Conservation (phyloP, 768 basidiomycete genomes). For the Leccinum fibrillosum region DNA sequence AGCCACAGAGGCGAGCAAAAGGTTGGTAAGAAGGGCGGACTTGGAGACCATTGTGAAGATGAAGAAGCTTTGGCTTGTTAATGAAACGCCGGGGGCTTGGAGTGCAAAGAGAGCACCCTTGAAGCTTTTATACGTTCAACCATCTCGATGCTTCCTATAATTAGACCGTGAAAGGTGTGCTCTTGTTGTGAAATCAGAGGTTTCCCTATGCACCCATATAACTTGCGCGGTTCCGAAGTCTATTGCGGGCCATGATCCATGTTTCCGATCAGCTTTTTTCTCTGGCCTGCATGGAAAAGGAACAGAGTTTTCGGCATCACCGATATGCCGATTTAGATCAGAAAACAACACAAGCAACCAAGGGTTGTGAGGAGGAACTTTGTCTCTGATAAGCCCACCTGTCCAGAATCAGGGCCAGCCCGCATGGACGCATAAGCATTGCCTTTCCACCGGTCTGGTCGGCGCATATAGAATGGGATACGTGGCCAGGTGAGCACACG, state of each 20-base stretch:
- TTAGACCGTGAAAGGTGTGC: not conserved
- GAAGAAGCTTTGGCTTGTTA: not conserved
- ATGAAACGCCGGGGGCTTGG: not conserved
- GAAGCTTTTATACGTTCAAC: slow-evolving; percentile 12
- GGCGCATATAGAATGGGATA: not conserved
- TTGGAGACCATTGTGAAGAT: slow-evolving; percentile 14
- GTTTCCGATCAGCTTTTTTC: not conserved
- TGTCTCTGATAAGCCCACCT: not conserved
- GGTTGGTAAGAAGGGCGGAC: slow-evolving; percentile 10
- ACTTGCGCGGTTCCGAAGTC: not conserved
- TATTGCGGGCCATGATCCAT: not conserved
- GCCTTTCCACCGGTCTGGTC: not conserved
- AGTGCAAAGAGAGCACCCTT: not conserved
- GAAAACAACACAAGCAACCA: slow-evolving; percentile 3
- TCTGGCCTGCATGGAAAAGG: not conserved
- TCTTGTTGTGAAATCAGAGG: not conserved
- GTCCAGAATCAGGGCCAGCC: not conserved
- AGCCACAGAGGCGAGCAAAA: slow-evolving; percentile 18
- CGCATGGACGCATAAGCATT: slow-evolving; percentile 5
- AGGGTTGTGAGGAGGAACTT: not conserved
- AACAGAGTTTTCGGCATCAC: not conserved
- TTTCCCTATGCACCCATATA: not conserved
- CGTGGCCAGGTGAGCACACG: not conserved
- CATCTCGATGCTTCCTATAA: not conserved
- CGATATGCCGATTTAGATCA: not conserved